These are phyloP conservation scores for Rickenella mellea DNA, from an alignment of 768 basidiomycete genomes.

Conservation along the genomic window DNA sequence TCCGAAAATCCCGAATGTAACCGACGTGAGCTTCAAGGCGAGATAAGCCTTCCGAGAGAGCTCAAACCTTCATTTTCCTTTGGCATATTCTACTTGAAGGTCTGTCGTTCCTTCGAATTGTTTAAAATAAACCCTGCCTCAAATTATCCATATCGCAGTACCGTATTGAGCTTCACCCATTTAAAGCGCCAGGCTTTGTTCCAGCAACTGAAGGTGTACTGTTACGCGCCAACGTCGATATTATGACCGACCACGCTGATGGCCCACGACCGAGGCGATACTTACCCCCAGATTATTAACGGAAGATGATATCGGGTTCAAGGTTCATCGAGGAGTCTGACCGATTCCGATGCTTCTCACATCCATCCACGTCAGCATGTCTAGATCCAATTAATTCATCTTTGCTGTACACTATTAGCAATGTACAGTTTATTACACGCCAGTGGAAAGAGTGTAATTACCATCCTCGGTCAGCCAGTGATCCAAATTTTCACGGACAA, in stretches of 20 bases:
- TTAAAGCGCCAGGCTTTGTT: slow-evolving; percentile 34
- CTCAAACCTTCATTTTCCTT: background rate
- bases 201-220: slow-evolving; percentile 18
- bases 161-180: slow-evolving; percentile 30
- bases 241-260: slow-evolving; percentile 28
- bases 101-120: background rate
- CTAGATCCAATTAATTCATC: too few species aligned
- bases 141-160: slow-evolving; percentile 24
- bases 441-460: too few species aligned
- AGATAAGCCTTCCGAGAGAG: slow-evolving; percentile 20
- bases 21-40: slow-evolving; percentile 34
- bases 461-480: too few species aligned
- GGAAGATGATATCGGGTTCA: too few species aligned
- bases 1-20: background rate
- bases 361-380: too few species aligned
- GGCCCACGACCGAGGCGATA: slow-evolving; percentile 33
- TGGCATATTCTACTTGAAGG: background rate
- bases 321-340: too few species aligned
- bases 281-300: slow-evolving; percentile 42
- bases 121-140: background rate
- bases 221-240: slow-evolving; percentile 27
- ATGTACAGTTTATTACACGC: too few species aligned
- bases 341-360: too few species aligned
- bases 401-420: too few species aligned
- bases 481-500: too few species aligned